Percentiles rank a stretch among this genome's conserved stretches.
Evolutionary conservation across 805 yeast species (phyloP).

Genomic region (Saccharomycopsis oosterbeekiorum): DNA sequence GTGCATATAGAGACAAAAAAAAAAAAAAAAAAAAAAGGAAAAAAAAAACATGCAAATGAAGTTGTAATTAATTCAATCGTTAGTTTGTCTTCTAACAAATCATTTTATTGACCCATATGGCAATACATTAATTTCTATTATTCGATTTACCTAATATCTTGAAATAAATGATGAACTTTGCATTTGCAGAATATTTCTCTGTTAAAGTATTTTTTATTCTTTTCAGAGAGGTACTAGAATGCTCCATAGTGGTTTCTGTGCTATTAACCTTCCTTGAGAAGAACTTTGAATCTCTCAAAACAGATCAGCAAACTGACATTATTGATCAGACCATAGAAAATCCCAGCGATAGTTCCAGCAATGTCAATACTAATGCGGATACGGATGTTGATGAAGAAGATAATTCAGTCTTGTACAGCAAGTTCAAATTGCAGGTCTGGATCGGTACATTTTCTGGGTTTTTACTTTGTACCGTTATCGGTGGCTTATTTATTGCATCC

Average conservation of each 20-base stretch:
- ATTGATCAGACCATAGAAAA: neutral
- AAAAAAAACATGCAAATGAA: too few relatives aligned
- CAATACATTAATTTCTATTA: too few relatives aligned
- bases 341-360: neutral
- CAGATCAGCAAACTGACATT: neutral
- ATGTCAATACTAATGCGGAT: neutral
- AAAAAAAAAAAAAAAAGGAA: too few relatives aligned
- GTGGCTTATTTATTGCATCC: conserved; percentile 55
- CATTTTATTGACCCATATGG: too few relatives aligned
- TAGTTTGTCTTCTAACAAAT: too few relatives aligned
- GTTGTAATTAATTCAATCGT: too few relatives aligned
- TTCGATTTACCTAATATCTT: too few relatives aligned
- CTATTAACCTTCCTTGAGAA: conserved; percentile 85
- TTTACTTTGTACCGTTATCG: conserved; percentile 57
- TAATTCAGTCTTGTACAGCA: conserved; percentile 20
- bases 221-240: conserved; percentile 89
- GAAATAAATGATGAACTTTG: neutral
- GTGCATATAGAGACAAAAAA: too few relatives aligned
- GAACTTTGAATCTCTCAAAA: conserved; percentile 2
- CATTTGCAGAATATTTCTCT: conserved; percentile 16
- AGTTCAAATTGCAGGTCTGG: conserved; percentile 64
- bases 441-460: conserved; percentile 71
- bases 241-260: conserved; percentile 83
- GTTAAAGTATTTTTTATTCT: conserved; percentile 66
- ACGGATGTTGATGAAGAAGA: conserved; percentile 3